Base-by-base conservation (phyloP, 1,284 basidiomycete genomes). In the Phellopilus nigrolimitatus region DNA sequence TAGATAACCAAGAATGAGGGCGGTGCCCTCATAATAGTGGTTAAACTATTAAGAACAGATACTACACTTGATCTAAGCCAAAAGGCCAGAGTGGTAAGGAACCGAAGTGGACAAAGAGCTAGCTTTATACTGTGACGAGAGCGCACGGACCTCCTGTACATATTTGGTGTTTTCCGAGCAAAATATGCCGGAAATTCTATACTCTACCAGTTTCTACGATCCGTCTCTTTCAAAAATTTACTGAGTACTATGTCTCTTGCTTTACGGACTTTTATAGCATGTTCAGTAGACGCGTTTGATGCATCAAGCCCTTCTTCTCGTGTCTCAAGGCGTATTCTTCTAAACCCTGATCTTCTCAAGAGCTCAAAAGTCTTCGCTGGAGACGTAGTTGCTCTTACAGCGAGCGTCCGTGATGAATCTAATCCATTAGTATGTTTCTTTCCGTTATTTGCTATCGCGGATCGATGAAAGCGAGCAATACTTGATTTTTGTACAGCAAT, bases 11-110 rank as follows among this genome's bases (percentile, higher is more conserved):
- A 64, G 53, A 66, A 67, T 66, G 64, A 58, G 60, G 64, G 66
- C 66, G 62, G 65, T 69, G 66, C 66, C 68, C 62, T 62, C 68
- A 71, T 80, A 80, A 80, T 80, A 82, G 79, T 79, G 78, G 77
- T 81, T 82, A 81, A 81, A 80, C 80, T 81, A 80, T 82, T 82
- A 86, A 87, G 84, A 86, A 87, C 84, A 87, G 83, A 87, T 89
- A 89, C 88, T 90, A 91, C 88, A 90, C 88, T 90, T 91, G 87
- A 88, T 89, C 88, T 88, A 91, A 89, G 84, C 88, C 88, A 88
- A 88, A 87, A 85, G 88, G 88, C 83, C 88, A 90, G 82, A 91
- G 85, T 85, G 84, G 82, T 85, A 72, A 79, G 60, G 75, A 72
- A 57, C 2, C 6, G 9, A 24, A 40, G 24, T 37, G 31, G 36